These are phyloP conservation scores for Neoscytalidium dimidiatum DNA, from an alignment of 2,329 filamentous ascomycete species.

Conservation along the genomic window DNA sequence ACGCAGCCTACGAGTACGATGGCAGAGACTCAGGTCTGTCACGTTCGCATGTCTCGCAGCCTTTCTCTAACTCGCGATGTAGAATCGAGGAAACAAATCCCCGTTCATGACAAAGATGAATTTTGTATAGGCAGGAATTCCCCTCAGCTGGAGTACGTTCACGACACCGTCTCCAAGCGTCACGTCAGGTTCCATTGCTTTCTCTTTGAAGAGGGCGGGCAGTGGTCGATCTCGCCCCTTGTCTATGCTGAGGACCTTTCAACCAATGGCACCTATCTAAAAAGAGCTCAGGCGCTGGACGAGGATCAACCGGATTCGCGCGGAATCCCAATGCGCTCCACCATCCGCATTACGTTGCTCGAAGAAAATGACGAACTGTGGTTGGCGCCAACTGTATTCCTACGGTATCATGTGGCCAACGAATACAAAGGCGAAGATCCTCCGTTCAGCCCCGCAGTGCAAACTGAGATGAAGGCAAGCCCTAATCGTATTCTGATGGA, in stretches of 20 bases:
- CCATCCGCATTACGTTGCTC: slow-evolving; percentile 43
- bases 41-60: background rate
- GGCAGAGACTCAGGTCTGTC: slow-evolving; percentile 10
- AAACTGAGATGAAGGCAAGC: slow-evolving; percentile 5
- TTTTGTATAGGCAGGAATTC: slow-evolving; percentile 38
- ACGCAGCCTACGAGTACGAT: slow-evolving; percentile 10
- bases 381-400: slow-evolving; percentile 30
- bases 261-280: slow-evolving; percentile 43
- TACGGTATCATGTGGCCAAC: slow-evolving; percentile 28
- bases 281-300: slow-evolving; percentile 28
- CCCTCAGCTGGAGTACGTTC: background rate
- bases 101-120: slow-evolving; percentile 35
- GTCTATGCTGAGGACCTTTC: slow-evolving; percentile 52
- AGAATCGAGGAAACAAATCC: background rate
- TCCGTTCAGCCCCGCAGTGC: background rate
- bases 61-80: background rate
- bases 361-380: slow-evolving; percentile 46
- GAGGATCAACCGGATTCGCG: slow-evolving; percentile 24
- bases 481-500: background rate
- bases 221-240: slow-evolving; percentile 42
- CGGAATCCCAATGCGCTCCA: slow-evolving; percentile 33
- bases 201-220: slow-evolving; percentile 40
- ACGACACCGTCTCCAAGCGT: slow-evolving; percentile 43
- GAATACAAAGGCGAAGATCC: background rate
- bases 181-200: slow-evolving; percentile 51